Evolutionary conservation across 768 basidiomycete genomes (phyloP).

Genomic region (Chalciporus piperatus): DNA sequence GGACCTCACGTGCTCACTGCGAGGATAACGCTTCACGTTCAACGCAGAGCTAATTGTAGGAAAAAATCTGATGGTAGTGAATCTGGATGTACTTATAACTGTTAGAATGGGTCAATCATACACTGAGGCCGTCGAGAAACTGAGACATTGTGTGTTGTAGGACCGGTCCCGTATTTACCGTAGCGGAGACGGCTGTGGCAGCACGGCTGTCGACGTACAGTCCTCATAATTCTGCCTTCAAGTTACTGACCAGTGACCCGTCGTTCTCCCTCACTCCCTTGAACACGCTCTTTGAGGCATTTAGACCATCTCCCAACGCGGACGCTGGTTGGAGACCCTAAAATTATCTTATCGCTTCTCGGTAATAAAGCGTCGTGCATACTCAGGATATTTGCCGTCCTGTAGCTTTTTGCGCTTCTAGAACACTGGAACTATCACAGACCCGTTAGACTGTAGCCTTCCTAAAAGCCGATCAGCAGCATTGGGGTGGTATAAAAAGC

Average conservation of each 20-base stretch:
- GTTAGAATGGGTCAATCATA: no score
- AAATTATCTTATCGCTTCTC: constrained; percentile 1
- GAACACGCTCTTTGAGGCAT: constrained; percentile 3
- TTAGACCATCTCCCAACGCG: constrained; percentile 2
- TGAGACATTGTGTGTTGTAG: no score
- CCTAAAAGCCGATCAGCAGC: neutral
- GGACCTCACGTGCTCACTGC: constrained; percentile 9
- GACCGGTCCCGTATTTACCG: no score
- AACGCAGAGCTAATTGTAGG: no score
- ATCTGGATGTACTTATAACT: no score
- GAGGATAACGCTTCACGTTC: no score
- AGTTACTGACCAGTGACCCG: neutral
- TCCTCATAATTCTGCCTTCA: neutral
- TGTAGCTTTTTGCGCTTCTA: constrained; percentile 18
- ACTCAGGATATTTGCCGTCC: constrained; percentile 6
- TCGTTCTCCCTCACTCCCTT: neutral
- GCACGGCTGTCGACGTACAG: no score
- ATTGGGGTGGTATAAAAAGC: constrained; percentile 19
- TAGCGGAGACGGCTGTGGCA: neutral
- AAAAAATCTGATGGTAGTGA: no score
- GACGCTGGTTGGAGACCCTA: neutral
- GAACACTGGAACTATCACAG: neutral
- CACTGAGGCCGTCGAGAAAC: no score
- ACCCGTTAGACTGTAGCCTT: constrained; percentile 7
- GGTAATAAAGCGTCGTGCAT: constrained; percentile 5